Evolutionary conservation across 176 grass and related monocot genomes (phyloP), one percentile per base, ranked within the genome.

Genomic region (Tillandsia fasciculata): DNA sequence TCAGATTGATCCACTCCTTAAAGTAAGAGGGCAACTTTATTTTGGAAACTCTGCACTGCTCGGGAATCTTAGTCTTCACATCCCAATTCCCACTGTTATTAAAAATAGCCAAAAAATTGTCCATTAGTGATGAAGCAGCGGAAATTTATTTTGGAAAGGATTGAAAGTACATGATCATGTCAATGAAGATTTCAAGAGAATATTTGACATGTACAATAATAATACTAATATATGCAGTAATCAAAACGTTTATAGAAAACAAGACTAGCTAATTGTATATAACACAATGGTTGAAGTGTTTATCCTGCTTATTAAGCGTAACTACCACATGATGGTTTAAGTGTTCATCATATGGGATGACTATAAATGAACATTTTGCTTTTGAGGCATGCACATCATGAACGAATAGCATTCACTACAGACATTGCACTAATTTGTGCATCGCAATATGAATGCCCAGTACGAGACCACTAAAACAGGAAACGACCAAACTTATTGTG

Each of bases 21-120:
- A 96, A 89, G 70, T 89, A 96, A 81, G 78, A 50, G 64, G 88
- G 86, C 53, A 86, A 68, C 49, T 91, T 92, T 65, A 96, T 71
- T 76, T 85, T 85, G 70, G 83, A 91, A 89, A 85, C 76, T 67
- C 72, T 82, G 79, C 92, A 92, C 49, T 96, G 88, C 74, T 96
- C 86, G 68, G 88, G 92, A 64, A 96, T 61, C 73, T 96, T 96
- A 9, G 86, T 96, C 85, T 96, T 96, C 81, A 96, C 65, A 89
- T 96, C 92, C 88, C 83, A 92, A 76, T 96, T 91, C 14, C 92
- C 92, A 83, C 92, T 92, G 68, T 56, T 28, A 83, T 67, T 77
- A 76, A 68, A 29, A 11, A 73, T 20, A 77, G 29, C 64, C 70
- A 53, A 82, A 53, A 51, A 64, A 49, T 65, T 42, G 48, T 48